These are phyloP conservation scores for Sarocladium kiliense DNA, from an alignment of 2,329 filamentous ascomycete species.

Conservation along the genomic window DNA sequence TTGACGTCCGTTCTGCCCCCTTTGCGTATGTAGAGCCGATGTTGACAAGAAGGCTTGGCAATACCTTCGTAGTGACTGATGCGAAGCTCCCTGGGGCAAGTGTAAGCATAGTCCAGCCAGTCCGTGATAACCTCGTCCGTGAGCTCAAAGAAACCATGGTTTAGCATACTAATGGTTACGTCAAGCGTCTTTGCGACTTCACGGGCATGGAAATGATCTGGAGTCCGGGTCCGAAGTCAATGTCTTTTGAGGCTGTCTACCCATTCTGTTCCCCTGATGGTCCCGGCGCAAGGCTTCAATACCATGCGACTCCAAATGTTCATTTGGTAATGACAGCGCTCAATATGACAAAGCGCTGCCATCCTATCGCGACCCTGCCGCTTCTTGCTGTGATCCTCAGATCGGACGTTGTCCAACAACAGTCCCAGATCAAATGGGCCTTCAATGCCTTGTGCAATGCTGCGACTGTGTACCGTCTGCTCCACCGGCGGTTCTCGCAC, in stretches of 20 bases:
- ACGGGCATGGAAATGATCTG: too few relatives aligned
- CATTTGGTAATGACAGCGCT: neutral
- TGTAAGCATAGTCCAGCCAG: too few relatives aligned
- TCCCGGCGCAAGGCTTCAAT: neutral
- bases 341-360: neutral
- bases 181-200: too few relatives aligned
- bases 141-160: too few relatives aligned
- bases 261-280: neutral
- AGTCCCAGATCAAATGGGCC: neutral
- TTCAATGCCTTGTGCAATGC: constrained; percentile 4
- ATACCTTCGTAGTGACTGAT: too few relatives aligned
- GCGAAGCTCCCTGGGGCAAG: too few relatives aligned
- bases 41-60: too few relatives aligned
- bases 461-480: neutral
- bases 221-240: neutral
- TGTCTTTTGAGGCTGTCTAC: constrained; percentile 1
- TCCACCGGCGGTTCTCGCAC: neutral
- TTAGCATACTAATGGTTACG: too few relatives aligned
- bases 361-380: neutral
- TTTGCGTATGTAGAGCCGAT: too few relatives aligned
- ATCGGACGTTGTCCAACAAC: neutral
- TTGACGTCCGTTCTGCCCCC: too few relatives aligned
- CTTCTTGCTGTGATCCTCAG: neutral
- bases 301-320: constrained; percentile 5
- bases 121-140: too few relatives aligned